Base-by-base conservation (phyloP, 1,284 basidiomycete genomes). In the Sanghuangporus weigelae region DNA sequence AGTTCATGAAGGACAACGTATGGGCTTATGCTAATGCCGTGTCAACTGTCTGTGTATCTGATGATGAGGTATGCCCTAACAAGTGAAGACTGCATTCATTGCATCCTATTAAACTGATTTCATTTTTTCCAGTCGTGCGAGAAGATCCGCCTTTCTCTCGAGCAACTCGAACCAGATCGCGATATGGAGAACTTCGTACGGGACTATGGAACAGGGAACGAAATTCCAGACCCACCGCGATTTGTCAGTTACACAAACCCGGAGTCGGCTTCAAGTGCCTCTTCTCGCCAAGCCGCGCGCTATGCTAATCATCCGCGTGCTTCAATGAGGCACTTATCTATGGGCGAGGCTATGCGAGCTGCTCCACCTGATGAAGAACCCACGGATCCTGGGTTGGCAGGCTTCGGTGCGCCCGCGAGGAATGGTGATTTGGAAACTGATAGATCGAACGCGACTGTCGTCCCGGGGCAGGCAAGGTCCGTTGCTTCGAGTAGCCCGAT, bases 21-120 rank as follows among this genome's bases (percentile, higher is more conserved):
- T 99, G 96, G 96, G 87, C 89, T 38, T 98, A 94, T 73, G 95
- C 96, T 1, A 99, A 99, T 74, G 89, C 91, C 1, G 89, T 98
- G 21, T 97, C 95, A 4, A 93, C 93, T 7, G 92, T 98, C 31
- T 99, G 97, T 71, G 96, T 99, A 12, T 82, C 89, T 21, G 96
- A 99, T 72, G 97, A 99, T 73, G 94, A 97, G 83, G 94, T 94
- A 71, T 68, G 88, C 81, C 14, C 3, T 4, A 31, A 4, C 26
- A 31, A 63, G 42, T 11, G 46, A 35, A 53, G 44, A 50, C 31
- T 49, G 56, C 16, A 39, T 56, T 58, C 53, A 38, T 19, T 40
- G 19, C 54, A 19, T 44, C 31, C 2, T 12, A 58, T 36, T 35
- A 54, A 54, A 51, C 12, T 48, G 44, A 65, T 59, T 51, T 56